Base-by-base conservation (phyloP, 106 monocot species). In the Platanthera guangdongensis region DNA sequence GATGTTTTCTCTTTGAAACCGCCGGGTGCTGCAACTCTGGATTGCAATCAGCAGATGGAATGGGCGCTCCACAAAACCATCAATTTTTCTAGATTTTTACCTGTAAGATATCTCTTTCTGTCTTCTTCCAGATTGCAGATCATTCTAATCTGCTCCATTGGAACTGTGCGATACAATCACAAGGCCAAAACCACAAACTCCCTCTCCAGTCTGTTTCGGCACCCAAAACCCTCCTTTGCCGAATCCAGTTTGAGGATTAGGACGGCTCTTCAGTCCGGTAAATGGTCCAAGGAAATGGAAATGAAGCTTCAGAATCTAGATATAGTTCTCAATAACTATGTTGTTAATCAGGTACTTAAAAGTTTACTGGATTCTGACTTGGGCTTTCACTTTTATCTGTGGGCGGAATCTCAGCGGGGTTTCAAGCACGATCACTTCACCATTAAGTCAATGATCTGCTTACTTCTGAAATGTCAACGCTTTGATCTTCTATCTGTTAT, bases 341-440 rank as follows among this genome's bases (percentile, higher is more conserved):
- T 87, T 13, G 85, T 88, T 47, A 89, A 89, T 73, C 90, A 86
- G 71, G 95, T 93, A 25, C 62, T 96, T 73, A 87, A 84, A 79
- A 52, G 75, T 52, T 48, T 96, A 81, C 62, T 83, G 9, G 83
- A 91, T 76, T 84, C 88, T 5, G 79, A 86, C 64, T 74, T 77
- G 51, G 96, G 83, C 5, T 89, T 86, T 73, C 79, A 79, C 48
- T 93, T 96, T 68, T 91, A 82, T 75, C 12, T 71, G n/a, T 96
- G 96, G 96, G 90, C 86, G 1, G 91, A 93, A 57, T 65, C 83
- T 9, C 87, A 75, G 59, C 89, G 85, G 9, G 85, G 82, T 28
- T 86, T 93, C 75, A 48, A 84, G 73, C 96, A 89, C 8, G 83
- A 93, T 53, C 86, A 85, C 71, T 89, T 89, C 83, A 89, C 91